Evolutionary conservation across 495 filamentous ascomycete genomes (phyloP).

Genomic region (Neurospora sp.): DNA sequence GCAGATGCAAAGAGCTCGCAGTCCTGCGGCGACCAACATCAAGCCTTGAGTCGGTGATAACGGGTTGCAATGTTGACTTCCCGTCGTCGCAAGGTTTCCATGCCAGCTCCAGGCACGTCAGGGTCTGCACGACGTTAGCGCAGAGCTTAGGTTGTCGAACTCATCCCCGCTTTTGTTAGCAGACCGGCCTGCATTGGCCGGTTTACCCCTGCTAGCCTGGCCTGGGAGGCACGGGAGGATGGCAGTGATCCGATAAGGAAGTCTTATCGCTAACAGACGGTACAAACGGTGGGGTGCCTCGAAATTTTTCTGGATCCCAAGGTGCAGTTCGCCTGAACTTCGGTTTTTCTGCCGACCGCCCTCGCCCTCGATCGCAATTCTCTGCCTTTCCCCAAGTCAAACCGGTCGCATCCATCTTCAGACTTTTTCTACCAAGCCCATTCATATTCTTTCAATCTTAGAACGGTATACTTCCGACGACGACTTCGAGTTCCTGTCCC

Average conservation of each 20-base stretch:
- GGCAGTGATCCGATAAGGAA: constrained; percentile 12
- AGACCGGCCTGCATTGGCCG: neutral
- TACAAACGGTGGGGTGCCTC: constrained; percentile 8
- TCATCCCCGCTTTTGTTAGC: neutral
- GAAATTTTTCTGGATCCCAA: constrained; percentile 13
- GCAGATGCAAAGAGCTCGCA: neutral
- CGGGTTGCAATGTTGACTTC: neutral
- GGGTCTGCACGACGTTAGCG: neutral
- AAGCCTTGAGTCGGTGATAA: neutral
- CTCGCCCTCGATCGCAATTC: neutral
- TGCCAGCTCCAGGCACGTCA: neutral
- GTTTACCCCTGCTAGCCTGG: neutral
- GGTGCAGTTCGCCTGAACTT: constrained; percentile 3
- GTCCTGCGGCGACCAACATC: neutral
- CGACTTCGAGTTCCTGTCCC: neutral
- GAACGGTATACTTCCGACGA: neutral
- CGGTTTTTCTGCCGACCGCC: constrained; percentile 11
- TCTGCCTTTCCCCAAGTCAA: neutral
- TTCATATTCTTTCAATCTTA: neutral
- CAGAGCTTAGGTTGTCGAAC: neutral
- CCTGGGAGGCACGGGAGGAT: neutral
- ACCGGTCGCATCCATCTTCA: neutral
- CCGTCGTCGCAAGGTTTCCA: neutral
- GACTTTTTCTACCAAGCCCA: neutral
- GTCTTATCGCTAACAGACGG: constrained; percentile 13